A percentile compares a stretch with the other conserved stretches of the same genome.
Conservation (phyloP, 148 eudicot genomes). For the Vaccinium myrtillus region DNA sequence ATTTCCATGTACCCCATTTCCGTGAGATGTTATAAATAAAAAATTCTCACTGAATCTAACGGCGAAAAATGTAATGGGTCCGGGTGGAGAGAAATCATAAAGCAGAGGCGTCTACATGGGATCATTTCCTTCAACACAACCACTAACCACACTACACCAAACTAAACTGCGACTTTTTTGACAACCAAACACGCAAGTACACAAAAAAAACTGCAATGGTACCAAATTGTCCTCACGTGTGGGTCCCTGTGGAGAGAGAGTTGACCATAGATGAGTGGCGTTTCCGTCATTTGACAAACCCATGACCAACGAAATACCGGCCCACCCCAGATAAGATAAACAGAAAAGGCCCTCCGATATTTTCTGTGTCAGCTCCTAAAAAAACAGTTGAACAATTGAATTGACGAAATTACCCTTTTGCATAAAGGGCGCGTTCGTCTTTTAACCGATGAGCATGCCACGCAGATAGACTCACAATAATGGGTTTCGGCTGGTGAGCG, state of each 20-base stretch:
- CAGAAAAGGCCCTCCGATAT: background rate
- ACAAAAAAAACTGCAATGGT: background rate
- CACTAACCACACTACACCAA: constrained; percentile 17
- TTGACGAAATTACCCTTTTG: constrained; percentile 9
- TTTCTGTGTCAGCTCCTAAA: background rate
- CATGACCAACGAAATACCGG: constrained; percentile 9
- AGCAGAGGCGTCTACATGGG: background rate
- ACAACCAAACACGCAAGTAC: constrained; percentile 7
- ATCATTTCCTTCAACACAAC: background rate
- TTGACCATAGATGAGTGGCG: background rate
- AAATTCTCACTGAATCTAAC: background rate
- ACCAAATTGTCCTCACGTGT: background rate
- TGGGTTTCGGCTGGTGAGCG: constrained; percentile 27
- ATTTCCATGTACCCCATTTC: background rate
- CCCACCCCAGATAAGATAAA: background rate
- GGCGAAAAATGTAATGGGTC: too few relatives aligned
- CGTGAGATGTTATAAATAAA: background rate
- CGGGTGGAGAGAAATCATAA: background rate
- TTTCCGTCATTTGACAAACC: constrained; percentile 14
- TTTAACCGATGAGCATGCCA: background rate
- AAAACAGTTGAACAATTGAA: background rate
- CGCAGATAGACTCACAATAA: constrained; percentile 11
- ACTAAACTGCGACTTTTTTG: constrained; percentile 10
- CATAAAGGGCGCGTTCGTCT: background rate
- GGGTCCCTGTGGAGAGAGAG: background rate